Conservation (phyloP, 129 eudicot species). For the Ambrosia trifida region DNA sequence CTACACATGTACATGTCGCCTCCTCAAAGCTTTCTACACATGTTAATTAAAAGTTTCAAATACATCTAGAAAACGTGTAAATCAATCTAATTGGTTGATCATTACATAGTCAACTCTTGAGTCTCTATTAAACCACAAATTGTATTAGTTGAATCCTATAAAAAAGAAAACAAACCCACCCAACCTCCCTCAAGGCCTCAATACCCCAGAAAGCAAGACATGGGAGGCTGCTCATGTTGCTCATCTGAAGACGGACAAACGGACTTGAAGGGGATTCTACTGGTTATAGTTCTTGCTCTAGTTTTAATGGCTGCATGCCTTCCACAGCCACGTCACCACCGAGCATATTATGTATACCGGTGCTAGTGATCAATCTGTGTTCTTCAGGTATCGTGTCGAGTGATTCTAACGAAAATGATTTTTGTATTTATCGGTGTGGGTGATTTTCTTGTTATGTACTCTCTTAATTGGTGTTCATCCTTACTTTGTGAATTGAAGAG, state of each 20-base stretch:
- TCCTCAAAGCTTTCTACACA: too few relatives aligned
- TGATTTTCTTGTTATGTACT: too few relatives aligned
- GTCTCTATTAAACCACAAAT: neutral
- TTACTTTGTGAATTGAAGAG: too few relatives aligned
- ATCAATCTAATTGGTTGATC: neutral
- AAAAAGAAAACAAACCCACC: neutral
- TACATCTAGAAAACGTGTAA: too few relatives aligned
- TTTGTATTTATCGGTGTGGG: too few relatives aligned
- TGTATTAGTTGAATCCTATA: neutral
- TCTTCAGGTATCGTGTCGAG: too few relatives aligned
- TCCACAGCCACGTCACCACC: conserved; percentile 24
- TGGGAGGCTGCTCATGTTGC: conserved; percentile 22
- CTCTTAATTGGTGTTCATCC: too few relatives aligned
- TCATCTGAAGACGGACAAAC: conserved; percentile 22
- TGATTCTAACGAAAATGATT: too few relatives aligned
- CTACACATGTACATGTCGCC: too few relatives aligned
- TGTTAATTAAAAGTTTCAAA: too few relatives aligned
- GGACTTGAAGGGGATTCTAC: conserved; percentile 24
- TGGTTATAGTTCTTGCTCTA: conserved; percentile 15
- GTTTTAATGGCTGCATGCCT: conserved; percentile 19
- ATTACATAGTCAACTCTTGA: neutral
- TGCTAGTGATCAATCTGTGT: conserved; percentile 5
- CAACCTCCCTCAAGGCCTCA: neutral
- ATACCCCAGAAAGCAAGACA: neutral
- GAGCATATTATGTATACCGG: conserved; percentile 18